Percentiles rank a stretch among this genome's conserved stretches.
phyloP scores from a whole-genome alignment of 2,329 filamentous ascomycete species.

The Ophiostoma australiae region DNA sequence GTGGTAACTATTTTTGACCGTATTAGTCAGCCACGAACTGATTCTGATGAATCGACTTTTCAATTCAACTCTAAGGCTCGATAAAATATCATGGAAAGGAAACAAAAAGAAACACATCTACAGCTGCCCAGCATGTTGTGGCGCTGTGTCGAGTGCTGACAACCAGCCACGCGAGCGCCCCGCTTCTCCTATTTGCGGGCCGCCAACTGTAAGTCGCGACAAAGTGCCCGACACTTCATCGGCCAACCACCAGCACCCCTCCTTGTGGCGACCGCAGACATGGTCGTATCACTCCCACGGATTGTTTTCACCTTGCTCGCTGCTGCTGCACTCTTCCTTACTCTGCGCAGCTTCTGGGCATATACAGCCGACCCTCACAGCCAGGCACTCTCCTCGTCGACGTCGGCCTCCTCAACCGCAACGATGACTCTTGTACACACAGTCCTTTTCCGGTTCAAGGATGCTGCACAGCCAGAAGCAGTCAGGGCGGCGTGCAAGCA shows the following conservation, averaged over 20 bases:
- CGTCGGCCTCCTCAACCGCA: neutral
- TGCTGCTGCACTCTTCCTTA: neutral
- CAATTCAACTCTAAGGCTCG: neutral
- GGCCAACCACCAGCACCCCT: neutral
- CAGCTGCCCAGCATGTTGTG: neutral
- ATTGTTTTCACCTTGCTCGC: neutral
- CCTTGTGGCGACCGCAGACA: no score
- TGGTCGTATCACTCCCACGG: neutral
- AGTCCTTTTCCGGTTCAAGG: conserved; percentile 23
- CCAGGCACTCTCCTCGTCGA: neutral
- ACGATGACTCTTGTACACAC: conserved; percentile 21
- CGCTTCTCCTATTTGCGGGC: neutral
- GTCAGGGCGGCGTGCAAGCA: conserved; percentile 3
- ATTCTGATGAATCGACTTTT: neutral
- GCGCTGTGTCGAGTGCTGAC: neutral
- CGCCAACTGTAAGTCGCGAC: neutral
- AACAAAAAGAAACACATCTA: neutral
- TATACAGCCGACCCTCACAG: neutral
- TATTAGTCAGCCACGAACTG: neutral
- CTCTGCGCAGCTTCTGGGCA: neutral
- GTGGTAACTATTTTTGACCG: neutral
- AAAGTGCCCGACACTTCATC: neutral
- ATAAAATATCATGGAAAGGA: neutral
- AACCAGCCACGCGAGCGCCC: neutral
- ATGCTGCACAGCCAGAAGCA: neutral